Evolutionary conservation across 2,329 filamentous ascomycete species (phyloP), one percentile per base, ranked within the genome.

Genomic region (Ceratocystis alfenasii): DNA sequence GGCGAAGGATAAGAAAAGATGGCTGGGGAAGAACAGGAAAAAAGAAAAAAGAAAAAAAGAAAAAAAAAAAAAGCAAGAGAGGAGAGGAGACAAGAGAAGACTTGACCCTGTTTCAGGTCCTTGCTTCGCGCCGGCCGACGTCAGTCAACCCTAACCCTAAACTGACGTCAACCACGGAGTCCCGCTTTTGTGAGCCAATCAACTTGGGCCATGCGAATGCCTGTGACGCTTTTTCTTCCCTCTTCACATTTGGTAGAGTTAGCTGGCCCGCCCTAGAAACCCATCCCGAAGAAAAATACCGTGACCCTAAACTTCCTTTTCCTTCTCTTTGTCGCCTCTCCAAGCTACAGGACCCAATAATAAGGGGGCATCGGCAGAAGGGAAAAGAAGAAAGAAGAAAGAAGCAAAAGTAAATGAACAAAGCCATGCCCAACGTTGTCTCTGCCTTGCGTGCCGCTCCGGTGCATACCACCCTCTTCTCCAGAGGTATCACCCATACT

Each of bases 51-150:
- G 0, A 36, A 36, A 20, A 20, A n/a, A n/a, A 17, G 1, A 48
- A 20, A n/a, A 17, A 48, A n/a, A n/a, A 20, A 48, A 20, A 48
- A n/a, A 25, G 46, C 6, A n/a, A 20, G 46, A 22, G 46, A 20
- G 46, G 46, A 50, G 15, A 48, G n/a, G 15, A 48, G 45, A 48
- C 45, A 48, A 48, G 45, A 48, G 45, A 50, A 50, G 46, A 50
- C 46, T 50, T 50, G 46, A 15, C 46, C 46, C 46, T 57, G 50
- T 57, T 57, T 57, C 50, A 57, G 50, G 28, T 28, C 50, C 50
- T 57, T 25, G 50, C 22, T 30, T 57, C 22, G 25, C 25, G 50
- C 50, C 50, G 50, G 50, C 20, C 50, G 50, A 25, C 25, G 25
- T 10, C 10, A 10, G 22, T 28, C 50, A 17, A 57, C 50, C 50